phyloP scores from a whole-genome alignment of 208 protist genomes.

The Leishmania martiniquensis region DNA sequence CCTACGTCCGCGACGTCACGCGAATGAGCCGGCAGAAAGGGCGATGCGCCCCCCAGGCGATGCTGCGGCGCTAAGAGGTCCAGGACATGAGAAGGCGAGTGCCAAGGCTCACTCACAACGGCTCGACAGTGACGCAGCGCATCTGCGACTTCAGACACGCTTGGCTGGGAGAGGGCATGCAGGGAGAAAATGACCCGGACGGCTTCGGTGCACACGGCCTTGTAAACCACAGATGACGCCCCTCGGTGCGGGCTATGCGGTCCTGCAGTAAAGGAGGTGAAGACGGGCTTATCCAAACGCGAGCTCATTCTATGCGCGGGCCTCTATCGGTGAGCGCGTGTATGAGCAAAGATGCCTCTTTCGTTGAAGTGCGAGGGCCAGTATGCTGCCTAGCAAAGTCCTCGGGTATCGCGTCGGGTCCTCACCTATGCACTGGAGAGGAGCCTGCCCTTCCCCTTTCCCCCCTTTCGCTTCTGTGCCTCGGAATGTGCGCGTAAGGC shows the following conservation, averaged over 20 bases:
- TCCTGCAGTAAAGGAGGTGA: neutral
- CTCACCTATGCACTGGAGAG: neutral
- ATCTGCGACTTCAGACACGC: neutral
- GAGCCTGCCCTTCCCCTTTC: neutral
- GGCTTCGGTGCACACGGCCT: conserved; percentile 25
- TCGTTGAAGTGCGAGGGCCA: neutral
- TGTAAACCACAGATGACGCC: conserved; percentile 14
- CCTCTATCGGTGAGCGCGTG: neutral
- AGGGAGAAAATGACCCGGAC: conserved; percentile 32
- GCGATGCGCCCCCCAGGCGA: neutral
- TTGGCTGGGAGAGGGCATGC: conserved; percentile 8
- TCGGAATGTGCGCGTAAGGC: neutral
- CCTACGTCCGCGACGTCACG: neutral
- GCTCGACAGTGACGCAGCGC: conserved; percentile 18
- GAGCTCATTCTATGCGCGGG: conserved; percentile 4
- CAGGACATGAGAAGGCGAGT: neutral
- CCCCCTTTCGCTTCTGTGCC: neutral
- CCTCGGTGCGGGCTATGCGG: neutral
- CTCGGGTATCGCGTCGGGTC: neutral
- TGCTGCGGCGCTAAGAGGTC: neutral
- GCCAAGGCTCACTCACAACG: neutral
- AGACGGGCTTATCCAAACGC: neutral
- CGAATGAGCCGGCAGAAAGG: neutral
- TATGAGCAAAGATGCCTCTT: neutral
- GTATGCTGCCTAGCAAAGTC: neutral